A percentile compares a stretch with the other conserved stretches of the same genome.
These are phyloP conservation scores for Aspergillus diversus DNA, from an alignment of 495 filamentous ascomycete species.

Conservation along the genomic window DNA sequence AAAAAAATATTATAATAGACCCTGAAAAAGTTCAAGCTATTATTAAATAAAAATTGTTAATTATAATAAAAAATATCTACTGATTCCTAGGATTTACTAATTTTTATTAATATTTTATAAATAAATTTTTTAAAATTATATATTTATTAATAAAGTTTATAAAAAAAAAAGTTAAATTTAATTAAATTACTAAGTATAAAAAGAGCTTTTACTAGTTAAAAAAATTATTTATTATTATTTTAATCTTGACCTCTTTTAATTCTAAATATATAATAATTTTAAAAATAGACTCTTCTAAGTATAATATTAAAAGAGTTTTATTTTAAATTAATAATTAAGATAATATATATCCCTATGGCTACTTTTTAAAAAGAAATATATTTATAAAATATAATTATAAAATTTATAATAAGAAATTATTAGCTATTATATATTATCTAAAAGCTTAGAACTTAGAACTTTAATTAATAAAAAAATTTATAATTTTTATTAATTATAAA, in stretches of 20 bases:
- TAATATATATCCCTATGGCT: constrained; percentile 6
- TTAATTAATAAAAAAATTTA: constrained; percentile 8
- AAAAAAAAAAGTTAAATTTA: constrained; percentile 3
- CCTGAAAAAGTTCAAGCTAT: constrained; percentile 4
- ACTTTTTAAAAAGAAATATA: background rate
- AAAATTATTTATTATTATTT: constrained; percentile 1
- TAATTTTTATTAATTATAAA: constrained; percentile 23
- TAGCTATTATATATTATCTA: constrained; percentile 10
- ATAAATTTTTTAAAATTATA: constrained; percentile 8
- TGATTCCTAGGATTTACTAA: constrained; percentile 12
- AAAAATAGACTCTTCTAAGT: background rate
- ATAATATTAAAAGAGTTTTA: constrained; percentile 14
- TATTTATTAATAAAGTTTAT: constrained; percentile 1
- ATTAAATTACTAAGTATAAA: background rate
- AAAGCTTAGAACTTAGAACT: constrained; percentile 6
- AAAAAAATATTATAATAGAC: background rate
- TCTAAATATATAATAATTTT: constrained; percentile 13
- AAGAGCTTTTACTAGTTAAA: background rate
- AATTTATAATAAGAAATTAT: constrained; percentile 8
- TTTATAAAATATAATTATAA: constrained; percentile 1
- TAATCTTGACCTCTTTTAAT: constrained; percentile 6
- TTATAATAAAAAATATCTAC: background rate
- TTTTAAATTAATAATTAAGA: constrained; percentile 9
- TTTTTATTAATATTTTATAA: constrained; percentile 7
- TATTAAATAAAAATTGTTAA: constrained; percentile 2